A percentile compares a stretch with the other conserved stretches of the same genome.
phyloP scores from a whole-genome alignment of 257 asterid genomes.

The Salvia miltiorrhiza region DNA sequence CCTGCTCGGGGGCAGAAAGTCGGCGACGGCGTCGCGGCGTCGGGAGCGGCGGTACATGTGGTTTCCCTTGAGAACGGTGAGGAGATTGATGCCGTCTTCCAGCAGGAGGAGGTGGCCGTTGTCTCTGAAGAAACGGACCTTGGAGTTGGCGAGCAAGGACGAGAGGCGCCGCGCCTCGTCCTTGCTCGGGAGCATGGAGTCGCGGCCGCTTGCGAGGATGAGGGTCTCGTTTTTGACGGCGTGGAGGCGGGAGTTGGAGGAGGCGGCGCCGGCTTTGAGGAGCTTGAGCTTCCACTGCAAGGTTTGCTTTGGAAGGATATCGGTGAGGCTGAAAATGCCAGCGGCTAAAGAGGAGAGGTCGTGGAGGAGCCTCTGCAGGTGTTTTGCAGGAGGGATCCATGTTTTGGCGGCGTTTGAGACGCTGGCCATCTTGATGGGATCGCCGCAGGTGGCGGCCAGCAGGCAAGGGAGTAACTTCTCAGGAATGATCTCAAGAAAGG shows the following conservation, averaged over 20 bases:
- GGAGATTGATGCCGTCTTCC: slow-evolving; percentile 66
- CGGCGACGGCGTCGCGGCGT: slow-evolving; percentile 39
- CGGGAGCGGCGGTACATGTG: slow-evolving; percentile 58
- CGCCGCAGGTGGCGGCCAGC: slow-evolving; percentile 26
- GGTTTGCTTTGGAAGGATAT: slow-evolving; percentile 31
- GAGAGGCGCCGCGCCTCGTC: slow-evolving; percentile 43
- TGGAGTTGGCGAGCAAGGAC: slow-evolving; percentile 22
- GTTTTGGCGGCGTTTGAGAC: background rate
- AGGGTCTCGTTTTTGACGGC: slow-evolving; percentile 40
- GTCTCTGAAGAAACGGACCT: slow-evolving; percentile 28
- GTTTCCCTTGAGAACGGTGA: slow-evolving; percentile 46
- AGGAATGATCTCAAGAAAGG: slow-evolving; percentile 44
- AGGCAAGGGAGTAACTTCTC: slow-evolving; percentile 36
- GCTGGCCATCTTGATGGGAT: slow-evolving; percentile 47
- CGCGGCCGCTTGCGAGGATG: slow-evolving; percentile 48
- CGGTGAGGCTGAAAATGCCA: too few relatives aligned
- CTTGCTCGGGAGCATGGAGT: slow-evolving; percentile 42
- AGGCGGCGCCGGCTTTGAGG: slow-evolving; percentile 37
- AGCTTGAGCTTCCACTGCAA: slow-evolving; percentile 41
- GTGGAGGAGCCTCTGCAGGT: slow-evolving; percentile 23
- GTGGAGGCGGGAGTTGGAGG: slow-evolving; percentile 40
- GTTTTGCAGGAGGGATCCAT: slow-evolving; percentile 18
- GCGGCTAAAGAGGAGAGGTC: slow-evolving; percentile 24
- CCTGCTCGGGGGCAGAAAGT: slow-evolving; percentile 70
- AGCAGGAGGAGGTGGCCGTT: slow-evolving; percentile 43